These are phyloP conservation scores for Fraxinus platypoda DNA, from an alignment of 305 asterid genomes.

Conservation along the genomic window DNA sequence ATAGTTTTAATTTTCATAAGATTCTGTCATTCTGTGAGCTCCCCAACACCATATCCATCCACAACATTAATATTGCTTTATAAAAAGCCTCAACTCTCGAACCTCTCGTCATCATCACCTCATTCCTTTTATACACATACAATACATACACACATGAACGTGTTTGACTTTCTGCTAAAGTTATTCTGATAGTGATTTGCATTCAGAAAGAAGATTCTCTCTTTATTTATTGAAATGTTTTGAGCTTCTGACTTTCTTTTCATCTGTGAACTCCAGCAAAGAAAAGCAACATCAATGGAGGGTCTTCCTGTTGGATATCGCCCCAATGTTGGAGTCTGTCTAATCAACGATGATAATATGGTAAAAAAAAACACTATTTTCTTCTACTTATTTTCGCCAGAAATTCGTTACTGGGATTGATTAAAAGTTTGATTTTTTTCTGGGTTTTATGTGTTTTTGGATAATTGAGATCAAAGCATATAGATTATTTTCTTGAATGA, in stretches of 20 bases:
- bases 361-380: constrained; percentile 25
- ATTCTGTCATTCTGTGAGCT: not conserved
- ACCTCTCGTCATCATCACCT: constrained; percentile 22
- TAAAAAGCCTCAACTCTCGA: constrained; percentile 23
- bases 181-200: constrained; percentile 51
- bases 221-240: not conserved
- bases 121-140: constrained; percentile 30
- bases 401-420: not conserved
- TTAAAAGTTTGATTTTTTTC: not conserved
- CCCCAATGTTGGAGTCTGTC: constrained; percentile 93
- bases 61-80: not conserved
- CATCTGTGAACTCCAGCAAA: constrained; percentile 5
- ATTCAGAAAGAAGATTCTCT: constrained; percentile 12
- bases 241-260: not conserved
- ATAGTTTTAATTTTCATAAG: not conserved
- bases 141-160: constrained; percentile 34
- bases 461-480: not conserved
- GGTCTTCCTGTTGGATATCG: constrained; percentile 95
- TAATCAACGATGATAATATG: constrained; percentile 70
- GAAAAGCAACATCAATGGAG: constrained; percentile 52
- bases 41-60: not conserved
- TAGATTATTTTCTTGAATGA: not conserved
- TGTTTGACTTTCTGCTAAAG: constrained; percentile 56
- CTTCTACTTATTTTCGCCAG: not conserved
- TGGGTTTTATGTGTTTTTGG: not conserved